A percentile compares a stretch with the other conserved stretches of the same genome.
Conservation (phyloP, 495 filamentous ascomycete species). For the Gamarada debralockiae region DNA sequence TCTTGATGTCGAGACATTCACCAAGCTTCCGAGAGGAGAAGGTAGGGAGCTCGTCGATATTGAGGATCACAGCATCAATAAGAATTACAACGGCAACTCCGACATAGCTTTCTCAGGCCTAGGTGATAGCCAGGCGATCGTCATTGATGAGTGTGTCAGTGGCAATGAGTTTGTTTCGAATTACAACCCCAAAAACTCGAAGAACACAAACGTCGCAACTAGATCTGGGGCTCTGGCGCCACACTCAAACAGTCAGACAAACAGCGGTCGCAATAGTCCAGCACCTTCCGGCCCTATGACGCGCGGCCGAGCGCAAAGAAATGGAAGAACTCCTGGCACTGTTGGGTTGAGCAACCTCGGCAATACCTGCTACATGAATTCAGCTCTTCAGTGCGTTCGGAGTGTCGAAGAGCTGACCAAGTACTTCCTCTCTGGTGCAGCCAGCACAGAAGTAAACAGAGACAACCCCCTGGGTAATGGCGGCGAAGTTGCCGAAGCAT, state of each 20-base stretch:
- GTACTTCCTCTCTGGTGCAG: slow-evolving; percentile 77
- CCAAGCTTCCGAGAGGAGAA: slow-evolving; percentile 57
- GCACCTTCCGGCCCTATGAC: slow-evolving; percentile 51
- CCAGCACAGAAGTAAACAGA: slow-evolving; percentile 75
- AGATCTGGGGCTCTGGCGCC: not conserved
- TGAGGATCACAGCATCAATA: slow-evolving; percentile 68
- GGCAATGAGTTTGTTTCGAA: slow-evolving; percentile 62
- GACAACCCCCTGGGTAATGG: slow-evolving; percentile 79
- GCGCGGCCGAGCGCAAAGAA: slow-evolving; percentile 61
- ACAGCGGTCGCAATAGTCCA: slow-evolving; percentile 64
- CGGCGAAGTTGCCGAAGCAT: slow-evolving; percentile 78
- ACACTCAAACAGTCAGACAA: slow-evolving; percentile 19
- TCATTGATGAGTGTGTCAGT: slow-evolving; percentile 73
- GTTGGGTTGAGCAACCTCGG: slow-evolving; percentile 87
- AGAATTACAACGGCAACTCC: slow-evolving; percentile 72
- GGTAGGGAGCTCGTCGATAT: slow-evolving; percentile 67
- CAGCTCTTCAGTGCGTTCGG: slow-evolving; percentile 87
- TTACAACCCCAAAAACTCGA: slow-evolving; percentile 33
- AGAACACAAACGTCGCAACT: slow-evolving; percentile 3
- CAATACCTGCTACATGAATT: slow-evolving; percentile 99
- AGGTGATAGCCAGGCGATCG: slow-evolving; percentile 60
- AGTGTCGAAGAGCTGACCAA: slow-evolving; percentile 87
- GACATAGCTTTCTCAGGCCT: slow-evolving; percentile 61
- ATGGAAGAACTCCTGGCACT: slow-evolving; percentile 62
- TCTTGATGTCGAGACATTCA: slow-evolving; percentile 69